Evolutionary conservation across 2,329 filamentous ascomycete genomes (phyloP).

Genomic region (Stagonosporopsis rhizophila): DNA sequence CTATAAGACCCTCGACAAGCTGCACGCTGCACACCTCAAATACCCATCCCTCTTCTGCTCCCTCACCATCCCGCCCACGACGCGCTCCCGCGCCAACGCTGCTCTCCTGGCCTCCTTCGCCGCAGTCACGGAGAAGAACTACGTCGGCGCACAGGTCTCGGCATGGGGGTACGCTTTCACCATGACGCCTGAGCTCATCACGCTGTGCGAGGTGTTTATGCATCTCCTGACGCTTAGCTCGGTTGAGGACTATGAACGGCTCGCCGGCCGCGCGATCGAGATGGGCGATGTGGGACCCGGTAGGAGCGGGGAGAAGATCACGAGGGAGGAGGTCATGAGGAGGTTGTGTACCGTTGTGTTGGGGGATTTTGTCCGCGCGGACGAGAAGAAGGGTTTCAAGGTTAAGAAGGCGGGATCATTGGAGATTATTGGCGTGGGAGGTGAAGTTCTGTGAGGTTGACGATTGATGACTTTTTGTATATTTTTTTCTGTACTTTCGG

Average conservation of each 20-base stretch:
- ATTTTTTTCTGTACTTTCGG: neutral
- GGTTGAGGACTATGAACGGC: conserved; percentile 35
- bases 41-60: conserved; percentile 41
- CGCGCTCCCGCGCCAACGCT: conserved; percentile 38
- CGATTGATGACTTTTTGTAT: conserved; percentile 2
- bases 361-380: conserved; percentile 42
- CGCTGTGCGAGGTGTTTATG: conserved; percentile 46
- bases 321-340: conserved; percentile 36
- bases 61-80: conserved; percentile 18
- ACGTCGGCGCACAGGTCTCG: conserved; percentile 38
- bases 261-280: conserved; percentile 35
- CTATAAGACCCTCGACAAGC: conserved; percentile 47
- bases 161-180: conserved; percentile 47
- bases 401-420: conserved; percentile 25
- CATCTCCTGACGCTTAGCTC: conserved; percentile 39
- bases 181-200: conserved; percentile 42
- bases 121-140: conserved; percentile 27
- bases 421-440: conserved; percentile 20
- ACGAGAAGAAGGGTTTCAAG: conserved; percentile 42
- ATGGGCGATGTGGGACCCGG: conserved; percentile 40
- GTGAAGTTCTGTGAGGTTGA: conserved; percentile 1
- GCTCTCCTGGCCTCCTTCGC: conserved; percentile 39
- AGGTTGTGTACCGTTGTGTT: conserved; percentile 44
- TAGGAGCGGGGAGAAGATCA: conserved; percentile 30
- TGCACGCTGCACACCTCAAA: conserved; percentile 44